Percentiles rank a stretch among this genome's conserved stretches.
phyloP scores from a whole-genome alignment of 352 stramenopile genomes.

The Pythium angustatum region DNA sequence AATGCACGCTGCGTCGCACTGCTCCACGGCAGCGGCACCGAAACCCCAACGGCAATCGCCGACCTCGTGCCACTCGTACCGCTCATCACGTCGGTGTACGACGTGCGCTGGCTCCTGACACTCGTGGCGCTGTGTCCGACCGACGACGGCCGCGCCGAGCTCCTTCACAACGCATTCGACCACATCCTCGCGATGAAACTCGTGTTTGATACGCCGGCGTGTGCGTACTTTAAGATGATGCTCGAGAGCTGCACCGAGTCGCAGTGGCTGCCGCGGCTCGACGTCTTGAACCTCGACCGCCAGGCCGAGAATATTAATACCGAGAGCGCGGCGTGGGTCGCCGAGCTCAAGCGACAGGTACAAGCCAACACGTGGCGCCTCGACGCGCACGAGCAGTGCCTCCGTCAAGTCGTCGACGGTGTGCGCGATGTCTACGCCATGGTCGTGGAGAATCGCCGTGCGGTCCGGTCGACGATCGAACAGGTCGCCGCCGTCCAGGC shows the following conservation, averaged over 20 bases:
- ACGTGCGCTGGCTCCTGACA: slow-evolving; percentile 33
- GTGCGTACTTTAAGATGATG: slow-evolving; percentile 39
- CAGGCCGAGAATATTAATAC: slow-evolving; percentile 41
- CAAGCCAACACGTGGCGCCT: slow-evolving; percentile 28
- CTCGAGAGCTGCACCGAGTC: slow-evolving; percentile 28
- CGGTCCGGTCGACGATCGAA: slow-evolving; percentile 1
- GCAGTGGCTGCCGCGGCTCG: slow-evolving; percentile 17
- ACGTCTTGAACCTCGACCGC: slow-evolving; percentile 32
- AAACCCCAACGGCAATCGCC: not conserved
- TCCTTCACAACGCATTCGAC: slow-evolving; percentile 29
- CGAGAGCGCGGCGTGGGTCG: slow-evolving; percentile 37
- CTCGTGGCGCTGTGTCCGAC: slow-evolving; percentile 11
- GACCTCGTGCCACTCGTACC: slow-evolving; percentile 28
- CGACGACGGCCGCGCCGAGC: not conserved
- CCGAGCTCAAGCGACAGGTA: slow-evolving; percentile 35
- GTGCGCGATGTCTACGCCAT: slow-evolving; percentile 21
- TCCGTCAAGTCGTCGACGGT: slow-evolving; percentile 20
- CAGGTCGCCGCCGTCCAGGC: slow-evolving; percentile 17
- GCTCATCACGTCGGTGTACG: slow-evolving; percentile 39
- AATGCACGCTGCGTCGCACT: slow-evolving; percentile 6
- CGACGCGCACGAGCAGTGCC: slow-evolving; percentile 24
- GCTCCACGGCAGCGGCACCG: not conserved
- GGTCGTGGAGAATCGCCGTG: slow-evolving; percentile 23
- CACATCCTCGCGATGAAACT: slow-evolving; percentile 37
- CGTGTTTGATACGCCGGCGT: slow-evolving; percentile 32